Base-by-base conservation (phyloP, 768 basidiomycete genomes). In the Paxillus rubicundulus region DNA sequence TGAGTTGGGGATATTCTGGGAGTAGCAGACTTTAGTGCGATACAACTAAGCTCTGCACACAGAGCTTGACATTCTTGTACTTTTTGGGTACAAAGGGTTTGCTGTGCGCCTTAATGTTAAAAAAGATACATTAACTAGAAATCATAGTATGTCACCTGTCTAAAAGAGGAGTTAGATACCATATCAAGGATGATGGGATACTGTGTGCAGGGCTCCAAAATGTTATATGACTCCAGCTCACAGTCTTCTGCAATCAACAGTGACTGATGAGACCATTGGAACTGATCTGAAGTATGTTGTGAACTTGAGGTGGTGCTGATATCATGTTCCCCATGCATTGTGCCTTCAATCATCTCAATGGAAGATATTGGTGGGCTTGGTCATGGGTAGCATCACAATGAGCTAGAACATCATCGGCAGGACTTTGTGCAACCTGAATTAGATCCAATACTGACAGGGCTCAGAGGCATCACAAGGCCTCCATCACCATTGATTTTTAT, bases 401-500 rank as follows among this genome's bases (percentile, higher is more conserved):
- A 69, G 49, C 79, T 73, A 50, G 75, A 70, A 37, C 78, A 67
- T 41, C 81, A 68, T n/a, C 77, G 65, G 47, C 77, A 70, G 55
- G 68, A 57, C 42, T 65, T 72, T 20, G 70, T 71, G n/a, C n/a
- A n/a, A n/a, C n/a, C n/a, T n/a, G n/a, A n/a, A n/a, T n/a, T n/a
- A n/a, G n/a, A n/a, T n/a, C n/a, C n/a, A n/a, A n/a, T n/a, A n/a
- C n/a, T n/a, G n/a, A 87, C 75, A 12, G 89, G 89, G 66, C 86
- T 88, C 0, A 87, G 87, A 1, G 88, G 88, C 0, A 87, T 87
- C 9, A 85, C 87, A 24, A 89, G 70, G 2, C 86, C 86, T 10
- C 77, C 74, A 21, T 64, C 63, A 14, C 61, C 63, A 6, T 56
- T 67, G 37, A 61, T 58, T 55, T 68, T 68, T 61, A 60, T 60